Evolutionary conservation across 2,329 filamentous ascomycete species (phyloP).

Genomic region (Ustulina deusta): DNA sequence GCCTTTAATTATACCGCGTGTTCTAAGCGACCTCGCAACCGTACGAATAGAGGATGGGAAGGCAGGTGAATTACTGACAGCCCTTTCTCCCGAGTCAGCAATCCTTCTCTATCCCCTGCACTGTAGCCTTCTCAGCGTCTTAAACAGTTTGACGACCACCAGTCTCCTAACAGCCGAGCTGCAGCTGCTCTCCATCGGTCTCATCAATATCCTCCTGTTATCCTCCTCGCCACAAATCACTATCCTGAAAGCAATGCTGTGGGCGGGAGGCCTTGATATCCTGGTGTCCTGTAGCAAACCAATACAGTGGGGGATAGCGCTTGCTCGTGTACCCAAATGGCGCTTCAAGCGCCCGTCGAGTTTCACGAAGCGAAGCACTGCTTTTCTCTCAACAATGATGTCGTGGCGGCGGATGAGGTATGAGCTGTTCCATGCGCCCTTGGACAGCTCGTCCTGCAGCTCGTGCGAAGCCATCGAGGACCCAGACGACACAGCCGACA

Average conservation of each 20-base stretch:
- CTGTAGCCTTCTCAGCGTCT: conserved; percentile 76
- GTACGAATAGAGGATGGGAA: conserved; percentile 42
- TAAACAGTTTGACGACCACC: conserved; percentile 87
- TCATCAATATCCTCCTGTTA: conserved; percentile 85
- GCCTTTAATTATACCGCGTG: conserved; percentile 68
- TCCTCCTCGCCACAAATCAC: conserved; percentile 84
- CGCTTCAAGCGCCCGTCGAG: conserved; percentile 74
- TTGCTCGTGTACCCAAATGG: conserved; percentile 92
- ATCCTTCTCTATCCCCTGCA: conserved; percentile 85
- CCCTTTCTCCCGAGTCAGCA: conserved; percentile 67
- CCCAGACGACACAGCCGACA: conserved; percentile 46
- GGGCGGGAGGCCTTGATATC: conserved; percentile 82
- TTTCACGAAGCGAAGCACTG: conserved; percentile 52
- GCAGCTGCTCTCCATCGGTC: conserved; percentile 82
- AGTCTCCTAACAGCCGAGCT: conserved; percentile 89
- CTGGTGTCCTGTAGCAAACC: conserved; percentile 79
- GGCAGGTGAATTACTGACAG: conserved; percentile 35
- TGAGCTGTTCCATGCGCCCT: conserved; percentile 50
- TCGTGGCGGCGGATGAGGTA: conserved; percentile 63
- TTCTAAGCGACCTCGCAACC: conserved; percentile 40
- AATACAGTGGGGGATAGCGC: conserved; percentile 83
- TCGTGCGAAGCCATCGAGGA: conserved; percentile 51
- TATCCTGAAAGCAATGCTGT: conserved; percentile 87
- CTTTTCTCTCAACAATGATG: conserved; percentile 56
- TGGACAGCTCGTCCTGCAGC: conserved; percentile 51